Percentiles rank a stretch among this genome's conserved stretches.
These are phyloP conservation scores for Coleophoma eucalyptorum DNA, from an alignment of 2,329 filamentous ascomycete species.

Conservation along the genomic window DNA sequence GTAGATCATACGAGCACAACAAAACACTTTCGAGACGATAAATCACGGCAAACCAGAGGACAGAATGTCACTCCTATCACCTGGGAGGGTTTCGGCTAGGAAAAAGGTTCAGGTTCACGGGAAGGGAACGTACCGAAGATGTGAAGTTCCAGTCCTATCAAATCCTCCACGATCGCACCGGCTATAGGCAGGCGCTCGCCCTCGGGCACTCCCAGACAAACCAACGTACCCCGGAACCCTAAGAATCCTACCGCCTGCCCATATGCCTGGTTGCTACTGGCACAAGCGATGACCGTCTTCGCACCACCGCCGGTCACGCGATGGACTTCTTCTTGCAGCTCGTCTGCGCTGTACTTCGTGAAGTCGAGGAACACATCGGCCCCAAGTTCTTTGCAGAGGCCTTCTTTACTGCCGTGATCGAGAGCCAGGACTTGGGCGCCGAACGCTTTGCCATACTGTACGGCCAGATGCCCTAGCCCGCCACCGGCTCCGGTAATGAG, in stretches of 20 bases:
- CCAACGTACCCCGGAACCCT: conserved; percentile 39
- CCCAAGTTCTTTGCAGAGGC: conserved; percentile 50
- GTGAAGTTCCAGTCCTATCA: no score
- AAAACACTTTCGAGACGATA: no score
- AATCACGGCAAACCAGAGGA: no score
- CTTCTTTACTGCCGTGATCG: conserved; percentile 55
- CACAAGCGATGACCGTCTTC: conserved; percentile 52
- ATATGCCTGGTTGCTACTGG: conserved; percentile 41
- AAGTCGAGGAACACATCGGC: conserved; percentile 63
- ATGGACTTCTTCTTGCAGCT: conserved; percentile 49
- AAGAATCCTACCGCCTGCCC: conserved; percentile 39
- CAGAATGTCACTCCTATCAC: no score
- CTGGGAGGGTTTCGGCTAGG: no score
- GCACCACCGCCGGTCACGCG: conserved; percentile 52
- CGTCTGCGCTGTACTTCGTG: conserved; percentile 41
- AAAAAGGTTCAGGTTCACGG: no score
- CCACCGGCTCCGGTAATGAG: conserved; percentile 56
- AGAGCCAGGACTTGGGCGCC: conserved; percentile 61
- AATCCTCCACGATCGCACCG: conserved; percentile 21
- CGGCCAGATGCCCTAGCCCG: conserved; percentile 56
- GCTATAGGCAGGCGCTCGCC: conserved; percentile 35
- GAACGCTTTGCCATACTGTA: conserved; percentile 55
- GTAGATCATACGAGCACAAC: no score
- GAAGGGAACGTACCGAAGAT: no score
- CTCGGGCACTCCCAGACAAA: conserved; percentile 45